Evolutionary conservation across 2,329 filamentous ascomycete genomes (phyloP), one percentile per base, ranked within the genome.

Genomic region (Trichoderma hamatum): DNA sequence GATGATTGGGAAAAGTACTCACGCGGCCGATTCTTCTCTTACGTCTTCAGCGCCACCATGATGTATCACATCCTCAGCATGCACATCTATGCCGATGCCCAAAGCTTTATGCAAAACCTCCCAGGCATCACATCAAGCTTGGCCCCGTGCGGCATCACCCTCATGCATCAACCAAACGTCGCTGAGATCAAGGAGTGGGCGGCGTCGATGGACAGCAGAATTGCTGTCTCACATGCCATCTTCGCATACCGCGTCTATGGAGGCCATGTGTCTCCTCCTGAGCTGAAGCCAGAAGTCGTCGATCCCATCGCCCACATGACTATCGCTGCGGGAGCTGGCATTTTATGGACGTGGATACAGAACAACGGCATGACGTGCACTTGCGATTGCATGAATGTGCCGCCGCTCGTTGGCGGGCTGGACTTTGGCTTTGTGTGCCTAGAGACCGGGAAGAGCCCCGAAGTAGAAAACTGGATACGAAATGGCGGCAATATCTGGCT

Each of bases 1-100:
- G 46, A 66, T 1, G 69, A 72, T 0, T 79, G 76, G 39, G 74
- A 75, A 21, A 67, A 72, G 0, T 21, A 67, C 3, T 77, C 76
- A 0, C 72, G 74, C 56, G 69, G 67, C 0, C 75, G 80, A 10
- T 73, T 81, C 28, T 75, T 77, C 19, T 72, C 70, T 3, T 70
- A 78, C 13, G 70, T 78, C 4, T 77, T 79, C 1, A 78, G 79
- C 26, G 74, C 77, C 1, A 69, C 74, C 4, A 78, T 80, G 72
- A 75, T 82, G 0, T 79, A 81, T 55, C 77, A 81, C 52, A 72
- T 82, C 2, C 75, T 82, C 55, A 75, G 69, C 2, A 71, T 82
- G 16, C 77, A 81, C 43, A 70, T 82, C 0, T 77, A 77, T 34
- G 74, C 79, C 5, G 80, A 83, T 34, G 71, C 79, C 0, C 69